Conservation (phyloP, 2,329 filamentous ascomycete genomes). For the Ophiostoma himal-ulmi region DNA sequence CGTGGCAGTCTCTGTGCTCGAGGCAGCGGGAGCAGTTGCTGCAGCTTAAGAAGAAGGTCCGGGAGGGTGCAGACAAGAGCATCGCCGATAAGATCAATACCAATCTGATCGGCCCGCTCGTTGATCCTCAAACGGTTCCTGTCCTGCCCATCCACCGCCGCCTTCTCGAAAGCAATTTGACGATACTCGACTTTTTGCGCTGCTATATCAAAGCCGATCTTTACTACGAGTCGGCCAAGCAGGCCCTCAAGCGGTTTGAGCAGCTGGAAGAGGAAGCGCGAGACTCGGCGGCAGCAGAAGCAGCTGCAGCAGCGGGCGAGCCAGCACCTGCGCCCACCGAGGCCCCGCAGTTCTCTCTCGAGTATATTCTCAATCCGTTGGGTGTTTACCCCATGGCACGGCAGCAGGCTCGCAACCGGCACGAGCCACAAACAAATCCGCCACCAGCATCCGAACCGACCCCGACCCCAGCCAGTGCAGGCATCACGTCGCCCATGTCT, state of each 20-base stretch:
- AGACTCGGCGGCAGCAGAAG: not conserved
- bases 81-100: not conserved
- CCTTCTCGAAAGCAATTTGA: conserved; percentile 18
- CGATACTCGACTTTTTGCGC: conserved; percentile 18
- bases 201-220: conserved; percentile 22
- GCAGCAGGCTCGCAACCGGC: conserved; percentile 20
- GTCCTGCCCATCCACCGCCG: conserved; percentile 14
- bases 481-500: not conserved
- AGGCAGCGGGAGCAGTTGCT: not conserved
- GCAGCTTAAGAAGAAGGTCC: not conserved
- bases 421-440: conserved; percentile 19
- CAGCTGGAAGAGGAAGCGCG: conserved; percentile 10
- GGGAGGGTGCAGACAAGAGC: not conserved
- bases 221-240: conserved; percentile 21
- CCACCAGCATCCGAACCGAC: not conserved
- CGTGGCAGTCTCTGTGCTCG: conserved; percentile 21
- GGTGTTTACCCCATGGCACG: conserved; percentile 24
- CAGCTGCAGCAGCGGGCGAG: not conserved
- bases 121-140: conserved; percentile 6
- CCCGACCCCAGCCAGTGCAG: not conserved
- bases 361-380: conserved; percentile 24
- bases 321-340: not conserved
- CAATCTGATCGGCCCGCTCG: not conserved
- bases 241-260: conserved; percentile 20
- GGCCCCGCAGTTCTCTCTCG: conserved; percentile 20